Evolutionary conservation across 371 early-diverging fungal genomes (phyloP).

Genomic region (Sporodiniella umbellata): DNA sequence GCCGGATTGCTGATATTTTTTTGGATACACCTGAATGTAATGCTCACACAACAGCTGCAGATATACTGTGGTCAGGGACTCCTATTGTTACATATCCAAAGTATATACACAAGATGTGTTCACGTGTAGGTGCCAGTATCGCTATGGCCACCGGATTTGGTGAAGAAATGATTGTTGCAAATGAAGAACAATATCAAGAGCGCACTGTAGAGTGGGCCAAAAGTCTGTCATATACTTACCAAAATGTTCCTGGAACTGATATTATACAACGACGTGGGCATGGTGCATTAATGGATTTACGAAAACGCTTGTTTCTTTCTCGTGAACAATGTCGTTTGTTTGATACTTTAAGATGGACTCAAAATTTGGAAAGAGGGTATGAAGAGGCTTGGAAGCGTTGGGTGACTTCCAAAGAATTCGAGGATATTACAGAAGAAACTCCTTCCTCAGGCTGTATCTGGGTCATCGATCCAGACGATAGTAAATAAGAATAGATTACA

Average conservation of each 20-base stretch:
- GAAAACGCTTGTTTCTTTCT: conserved; percentile 70
- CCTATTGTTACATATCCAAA: conserved; percentile 91
- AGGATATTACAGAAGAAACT: conserved; percentile 18
- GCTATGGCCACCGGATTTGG: conserved; percentile 86
- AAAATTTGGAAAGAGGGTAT: conserved; percentile 76
- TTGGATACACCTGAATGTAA: conserved; percentile 94
- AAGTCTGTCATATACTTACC: conserved; percentile 51
- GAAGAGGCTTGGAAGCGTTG: conserved; percentile 78
- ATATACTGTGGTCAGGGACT: conserved; percentile 92
- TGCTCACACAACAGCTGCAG: conserved; percentile 93
- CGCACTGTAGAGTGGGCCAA: conserved; percentile 70
- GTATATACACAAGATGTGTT: conserved; percentile 88
- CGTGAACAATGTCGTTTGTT: conserved; percentile 79
- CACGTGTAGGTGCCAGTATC: conserved; percentile 86
- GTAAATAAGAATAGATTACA: neutral
- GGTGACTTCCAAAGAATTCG: conserved; percentile 64
- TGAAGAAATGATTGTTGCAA: conserved; percentile 75
- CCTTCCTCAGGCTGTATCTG: conserved; percentile 39
- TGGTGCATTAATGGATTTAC: conserved; percentile 66
- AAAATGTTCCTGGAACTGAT: conserved; percentile 12
- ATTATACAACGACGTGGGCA: conserved; percentile 49
- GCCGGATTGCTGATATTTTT: conserved; percentile 90
- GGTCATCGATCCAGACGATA: conserved; percentile 44
- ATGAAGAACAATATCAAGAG: conserved; percentile 78
- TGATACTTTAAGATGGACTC: conserved; percentile 87